A percentile compares a stretch with the other conserved stretches of the same genome.
Conservation (phyloP, 2,329 filamentous ascomycete genomes). For the Periconia macrospinosa region DNA sequence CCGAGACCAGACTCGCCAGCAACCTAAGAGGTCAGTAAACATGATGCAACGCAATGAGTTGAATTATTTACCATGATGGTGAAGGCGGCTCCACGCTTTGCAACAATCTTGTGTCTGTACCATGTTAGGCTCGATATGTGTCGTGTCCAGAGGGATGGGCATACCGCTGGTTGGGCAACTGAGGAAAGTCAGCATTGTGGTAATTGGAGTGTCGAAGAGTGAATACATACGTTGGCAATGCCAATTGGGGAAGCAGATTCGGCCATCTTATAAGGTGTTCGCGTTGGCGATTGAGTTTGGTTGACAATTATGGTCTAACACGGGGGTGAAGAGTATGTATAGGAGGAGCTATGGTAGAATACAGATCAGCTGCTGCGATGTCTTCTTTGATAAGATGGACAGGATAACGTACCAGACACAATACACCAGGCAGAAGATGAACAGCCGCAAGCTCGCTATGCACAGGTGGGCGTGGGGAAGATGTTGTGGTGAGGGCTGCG, state of each 20-base stretch:
- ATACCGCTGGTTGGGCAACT: constrained; percentile 72
- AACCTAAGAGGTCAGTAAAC: constrained; percentile 62
- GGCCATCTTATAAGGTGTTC: constrained; percentile 53
- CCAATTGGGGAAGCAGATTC: constrained; percentile 69
- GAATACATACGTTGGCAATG: constrained; percentile 69
- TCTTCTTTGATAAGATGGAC: not conserved
- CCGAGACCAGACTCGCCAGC: constrained; percentile 97
- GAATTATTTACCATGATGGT: constrained; percentile 85
- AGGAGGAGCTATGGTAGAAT: not conserved
- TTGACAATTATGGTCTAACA: not conserved
- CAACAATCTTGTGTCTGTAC: constrained; percentile 69
- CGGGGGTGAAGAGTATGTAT: not conserved
- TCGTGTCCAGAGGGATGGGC: constrained; percentile 20
- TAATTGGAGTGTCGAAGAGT: constrained; percentile 2
- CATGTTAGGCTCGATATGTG: constrained; percentile 32
- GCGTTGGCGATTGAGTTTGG: constrained; percentile 8
- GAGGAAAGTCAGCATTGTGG: constrained; percentile 37
- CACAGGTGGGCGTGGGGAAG: constrained; percentile 5
- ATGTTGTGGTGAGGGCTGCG: constrained; percentile 18
- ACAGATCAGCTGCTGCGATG: not conserved
- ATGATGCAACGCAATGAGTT: not conserved
- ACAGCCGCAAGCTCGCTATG: constrained; percentile 1
- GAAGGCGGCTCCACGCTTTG: constrained; percentile 91
- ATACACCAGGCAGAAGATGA: not conserved
- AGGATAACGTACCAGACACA: not conserved